phyloP scores from a whole-genome alignment of 805 yeast species.

The Lachancea mirantina region DNA sequence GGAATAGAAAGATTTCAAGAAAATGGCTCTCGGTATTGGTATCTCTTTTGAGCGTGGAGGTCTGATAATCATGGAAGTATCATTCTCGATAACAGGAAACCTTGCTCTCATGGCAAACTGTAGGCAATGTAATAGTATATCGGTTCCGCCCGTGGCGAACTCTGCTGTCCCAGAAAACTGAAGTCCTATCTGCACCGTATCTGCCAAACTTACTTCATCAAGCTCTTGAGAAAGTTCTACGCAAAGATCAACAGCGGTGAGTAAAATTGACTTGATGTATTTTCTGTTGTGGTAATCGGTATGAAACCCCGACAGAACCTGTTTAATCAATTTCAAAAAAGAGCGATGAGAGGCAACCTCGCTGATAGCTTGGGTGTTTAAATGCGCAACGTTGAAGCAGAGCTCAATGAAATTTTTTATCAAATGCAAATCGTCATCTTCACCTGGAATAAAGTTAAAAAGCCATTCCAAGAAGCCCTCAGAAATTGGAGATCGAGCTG shows the following conservation, averaged over 20 bases:
- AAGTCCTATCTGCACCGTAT: slow-evolving; percentile 8
- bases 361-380: slow-evolving; percentile 14
- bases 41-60: neutral
- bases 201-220: neutral
- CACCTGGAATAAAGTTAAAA: slow-evolving; percentile 12
- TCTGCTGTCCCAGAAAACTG: slow-evolving; percentile 8
- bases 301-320: slow-evolving; percentile 2
- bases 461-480: slow-evolving; percentile 18
- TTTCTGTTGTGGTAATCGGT: slow-evolving; percentile 2
- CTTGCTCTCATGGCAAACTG: slow-evolving; percentile 18
- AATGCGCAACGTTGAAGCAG: slow-evolving; percentile 19
- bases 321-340: slow-evolving; percentile 5
- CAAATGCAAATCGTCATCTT: slow-evolving; percentile 15
- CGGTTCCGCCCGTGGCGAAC: slow-evolving; percentile 17
- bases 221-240: slow-evolving; percentile 9
- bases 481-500: slow-evolving; percentile 11
- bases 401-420: slow-evolving; percentile 28
- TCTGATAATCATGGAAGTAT: slow-evolving; percentile 3
- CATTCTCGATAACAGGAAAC: slow-evolving; percentile 8
- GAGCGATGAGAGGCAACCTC: slow-evolving; percentile 12
- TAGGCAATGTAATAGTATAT: slow-evolving; percentile 19
- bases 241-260: slow-evolving; percentile 9
- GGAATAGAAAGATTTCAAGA: slow-evolving; percentile 10
- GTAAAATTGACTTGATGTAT: slow-evolving; percentile 6
- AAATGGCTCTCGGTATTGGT: slow-evolving; percentile 2